Conservation (phyloP, 495 filamentous ascomycete genomes). For the Penicillium malachiteum region DNA sequence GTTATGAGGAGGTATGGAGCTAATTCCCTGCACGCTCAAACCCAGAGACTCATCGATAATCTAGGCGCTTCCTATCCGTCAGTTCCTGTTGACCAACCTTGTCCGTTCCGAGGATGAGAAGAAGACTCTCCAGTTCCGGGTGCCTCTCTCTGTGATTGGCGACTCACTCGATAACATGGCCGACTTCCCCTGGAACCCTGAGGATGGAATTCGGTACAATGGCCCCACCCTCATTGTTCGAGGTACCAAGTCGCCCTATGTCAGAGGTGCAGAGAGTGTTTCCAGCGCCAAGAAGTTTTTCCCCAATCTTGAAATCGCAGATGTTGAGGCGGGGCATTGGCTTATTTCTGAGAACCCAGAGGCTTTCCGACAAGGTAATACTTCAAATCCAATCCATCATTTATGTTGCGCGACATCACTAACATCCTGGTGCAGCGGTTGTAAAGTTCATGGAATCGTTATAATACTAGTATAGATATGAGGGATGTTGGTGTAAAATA, state of each 20-base stretch:
- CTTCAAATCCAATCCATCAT: not conserved
- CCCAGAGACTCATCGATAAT: not conserved
- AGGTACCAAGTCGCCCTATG: conserved; percentile 80
- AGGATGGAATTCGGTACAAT: conserved; percentile 55
- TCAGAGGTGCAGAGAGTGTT: conserved; percentile 75
- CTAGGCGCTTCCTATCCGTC: conserved; percentile 71
- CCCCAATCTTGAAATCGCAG: conserved; percentile 72
- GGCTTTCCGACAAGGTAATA: conserved; percentile 75
- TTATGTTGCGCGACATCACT: not conserved
- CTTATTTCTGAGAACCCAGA: conserved; percentile 90
- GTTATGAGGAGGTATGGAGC: conserved; percentile 66
- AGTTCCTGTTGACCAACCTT: conserved; percentile 93
- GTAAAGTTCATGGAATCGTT: conserved; percentile 37
- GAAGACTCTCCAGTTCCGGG: conserved; percentile 52
- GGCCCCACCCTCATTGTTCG: conserved; percentile 81
- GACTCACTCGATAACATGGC: conserved; percentile 61
- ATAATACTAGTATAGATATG: not conserved
- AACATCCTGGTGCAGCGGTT: conserved; percentile 31
- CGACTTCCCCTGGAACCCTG: conserved; percentile 78
- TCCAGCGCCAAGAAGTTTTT: conserved; percentile 89
- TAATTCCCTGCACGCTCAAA: not conserved
- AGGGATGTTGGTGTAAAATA: not conserved
- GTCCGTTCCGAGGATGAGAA: conserved; percentile 48
- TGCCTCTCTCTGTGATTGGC: conserved; percentile 60
- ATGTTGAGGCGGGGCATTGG: conserved; percentile 92